Evolutionary conservation across 202 grass and related monocot genomes (phyloP), one percentile per base, ranked within the genome.

Genomic region (Schoenoplectus triqueter): DNA sequence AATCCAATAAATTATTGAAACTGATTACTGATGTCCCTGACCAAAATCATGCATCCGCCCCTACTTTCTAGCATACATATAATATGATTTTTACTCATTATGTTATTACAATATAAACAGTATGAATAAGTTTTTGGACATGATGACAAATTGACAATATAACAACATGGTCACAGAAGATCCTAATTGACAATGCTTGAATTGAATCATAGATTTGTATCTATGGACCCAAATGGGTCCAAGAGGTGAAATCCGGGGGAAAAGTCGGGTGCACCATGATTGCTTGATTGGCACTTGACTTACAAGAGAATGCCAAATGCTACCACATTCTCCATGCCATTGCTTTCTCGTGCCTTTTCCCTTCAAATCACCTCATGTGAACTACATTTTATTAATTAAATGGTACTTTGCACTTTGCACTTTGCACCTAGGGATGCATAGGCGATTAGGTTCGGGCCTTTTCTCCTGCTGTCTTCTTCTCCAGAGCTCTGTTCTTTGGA

Each of bases 211-310:
- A 31, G 31, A 31, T 31, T 31, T 31, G 31, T 31, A 31, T 31
- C 51, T 11, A 60, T 10, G 47, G 1, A 59, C 6, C 48, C 81
- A 70, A 70, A 59, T 59, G 66, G 31, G 6, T 83, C 64, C 81
- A 83, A 83, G 66, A 83, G 19, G 41, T 82, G 62, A 70, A 63
- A 69, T 54, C 48, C 80, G 31, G 20, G 47, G 64, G 7, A 69
- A 70, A 49, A 69, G 64, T 68, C 15, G 70, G 64, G 64, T 69
- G 48, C 65, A 69, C 81, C 20, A 70, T 70, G 81, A 83, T 83
- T 69, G 64, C 5, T 7, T 51, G 79, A 66, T 82, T 52, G 17
- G 81, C 65, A 70, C 81, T 70, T 83, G 81, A 83, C 81, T 83
- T 83, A 6, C 3, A 5, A 18, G 66, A 83, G 39, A 56, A 41